Percentiles rank a stretch among this genome's conserved stretches.
phyloP scores from a whole-genome alignment of 192 early-diverging fungal species.

The Phycomyces nitens region DNA sequence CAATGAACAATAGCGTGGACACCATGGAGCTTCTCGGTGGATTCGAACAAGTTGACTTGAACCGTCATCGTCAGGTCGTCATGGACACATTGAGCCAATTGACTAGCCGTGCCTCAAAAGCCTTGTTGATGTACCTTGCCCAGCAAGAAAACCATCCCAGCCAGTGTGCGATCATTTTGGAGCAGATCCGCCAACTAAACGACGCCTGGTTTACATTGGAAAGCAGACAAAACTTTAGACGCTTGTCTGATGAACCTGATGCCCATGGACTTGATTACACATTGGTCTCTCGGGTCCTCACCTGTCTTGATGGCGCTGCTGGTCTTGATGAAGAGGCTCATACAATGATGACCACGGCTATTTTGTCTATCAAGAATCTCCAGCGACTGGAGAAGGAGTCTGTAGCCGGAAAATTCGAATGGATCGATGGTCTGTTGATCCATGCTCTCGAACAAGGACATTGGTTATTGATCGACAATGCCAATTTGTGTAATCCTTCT shows the following conservation, averaged over 20 bases:
- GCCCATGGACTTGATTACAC: constrained; percentile 24
- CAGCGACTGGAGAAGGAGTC: constrained; percentile 44
- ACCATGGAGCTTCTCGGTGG: constrained; percentile 94
- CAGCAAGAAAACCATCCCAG: background rate
- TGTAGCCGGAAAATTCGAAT: constrained; percentile 87
- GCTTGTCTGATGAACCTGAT: background rate
- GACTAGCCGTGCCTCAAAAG: constrained; percentile 19
- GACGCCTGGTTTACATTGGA: constrained; percentile 36
- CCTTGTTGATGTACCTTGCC: constrained; percentile 16
- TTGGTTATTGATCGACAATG: constrained; percentile 95
- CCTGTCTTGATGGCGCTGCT: constrained; percentile 12
- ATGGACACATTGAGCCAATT: constrained; percentile 18
- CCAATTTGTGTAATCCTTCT: constrained; percentile 91
- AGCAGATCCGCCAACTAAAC: constrained; percentile 30
- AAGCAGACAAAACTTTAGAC: constrained; percentile 27
- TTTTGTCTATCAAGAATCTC: constrained; percentile 17
- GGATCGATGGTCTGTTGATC: constrained; percentile 94
- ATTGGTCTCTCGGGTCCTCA: constrained; percentile 14
- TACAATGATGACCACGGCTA: background rate
- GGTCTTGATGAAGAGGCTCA: constrained; percentile 10
- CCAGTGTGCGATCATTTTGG: constrained; percentile 13
- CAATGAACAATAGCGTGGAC: constrained; percentile 94
- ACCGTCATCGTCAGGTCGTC: constrained; percentile 56
- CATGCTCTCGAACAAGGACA: constrained; percentile 84
- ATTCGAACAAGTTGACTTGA: constrained; percentile 93